Base-by-base conservation (phyloP, 345 rosid species). In the Hypericum androsaemum region DNA sequence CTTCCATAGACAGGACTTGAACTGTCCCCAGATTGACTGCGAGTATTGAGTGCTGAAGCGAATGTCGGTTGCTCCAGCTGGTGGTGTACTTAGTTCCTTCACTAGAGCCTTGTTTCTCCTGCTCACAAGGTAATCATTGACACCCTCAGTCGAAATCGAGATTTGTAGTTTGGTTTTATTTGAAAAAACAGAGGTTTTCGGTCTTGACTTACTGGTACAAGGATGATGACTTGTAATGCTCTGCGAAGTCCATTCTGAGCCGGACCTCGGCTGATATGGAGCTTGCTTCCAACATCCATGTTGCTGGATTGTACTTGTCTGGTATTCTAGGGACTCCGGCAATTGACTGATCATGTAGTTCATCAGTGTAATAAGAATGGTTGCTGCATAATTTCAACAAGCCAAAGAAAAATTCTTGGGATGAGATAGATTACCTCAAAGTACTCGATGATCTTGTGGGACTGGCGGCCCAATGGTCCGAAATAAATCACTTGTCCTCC, bases 401-500 rank as follows among this genome's bases (percentile, higher is more conserved):
- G 32, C 32, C 32, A 22, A 22, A 22, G 32, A 22, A 22, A 22
- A 22, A 4, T 22, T 22, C 32, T 22, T 22, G 32, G 32, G 32
- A 22, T 22, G 32, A 22, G 32, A 22, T 22, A 22, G 4, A 22
- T 22, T 22, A 22, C 47, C 14, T 43, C 47, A 11, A 43, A 43
- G 47, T 43, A 43, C 12, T 43, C 15, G 7, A 43, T 16, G 14
- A 43, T 12, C n/a, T 43, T 12, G 47, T 6, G n/a, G 6, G 47
- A 43, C n/a, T 43, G 47, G n/a, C 47, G 12, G 14, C 47, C 47
- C 13, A 43, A 16, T 43, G 47, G 47, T 12, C 47, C 47, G 14
- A 43, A 12, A 43, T 43, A 43, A 5, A 43, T 43, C 47, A 12
- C 47, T 43, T 43, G 47, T 43, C 47, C 47, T 43, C 47, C 47